A percentile compares a stretch with the other conserved stretches of the same genome.
These are phyloP conservation scores for Kalaharituber pfeilii DNA, from an alignment of 2,329 filamentous ascomycete genomes.

Conservation along the genomic window DNA sequence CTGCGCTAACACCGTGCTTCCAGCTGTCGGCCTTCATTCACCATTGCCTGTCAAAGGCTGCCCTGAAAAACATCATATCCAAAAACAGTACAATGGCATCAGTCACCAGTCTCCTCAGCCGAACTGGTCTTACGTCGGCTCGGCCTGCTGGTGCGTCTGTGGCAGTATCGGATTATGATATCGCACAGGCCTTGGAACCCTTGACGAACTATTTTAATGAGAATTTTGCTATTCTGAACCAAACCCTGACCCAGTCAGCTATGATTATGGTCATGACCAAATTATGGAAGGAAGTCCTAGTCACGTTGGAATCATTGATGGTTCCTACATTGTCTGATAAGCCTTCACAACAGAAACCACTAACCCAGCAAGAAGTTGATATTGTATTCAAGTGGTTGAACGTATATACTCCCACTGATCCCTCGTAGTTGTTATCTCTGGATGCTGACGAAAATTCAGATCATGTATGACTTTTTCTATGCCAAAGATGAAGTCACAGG, in stretches of 20 bases:
- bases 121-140: slow-evolving; percentile 34
- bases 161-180: slow-evolving; percentile 50
- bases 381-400: slow-evolving; percentile 90
- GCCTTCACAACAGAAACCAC: slow-evolving; percentile 63
- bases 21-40: slow-evolving; percentile 88
- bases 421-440: neutral
- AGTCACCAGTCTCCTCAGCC: slow-evolving; percentile 52
- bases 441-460: slow-evolving; percentile 21
- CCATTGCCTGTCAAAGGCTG: slow-evolving; percentile 65
- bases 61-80: slow-evolving; percentile 56
- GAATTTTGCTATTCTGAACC: slow-evolving; percentile 98
- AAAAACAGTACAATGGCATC: slow-evolving; percentile 52
- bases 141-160: slow-evolving; percentile 32
- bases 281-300: slow-evolving; percentile 91
- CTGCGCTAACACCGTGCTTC: slow-evolving; percentile 6
- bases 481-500: slow-evolving; percentile 69
- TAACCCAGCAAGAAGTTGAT: slow-evolving; percentile 77
- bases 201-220: slow-evolving; percentile 93
- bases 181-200: slow-evolving; percentile 64
- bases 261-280: slow-evolving; percentile 98
- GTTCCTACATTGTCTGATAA: slow-evolving; percentile 94
- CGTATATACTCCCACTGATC: slow-evolving; percentile 7
- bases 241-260: slow-evolving; percentile 82
- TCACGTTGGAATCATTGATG: slow-evolving; percentile 74
- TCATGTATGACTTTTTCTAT: slow-evolving; percentile 89